Percentiles rank a stretch among this genome's conserved stretches.
Evolutionary conservation across 1,284 basidiomycete species (phyloP).

Genomic region (Moesziomyces parantarcticus): DNA sequence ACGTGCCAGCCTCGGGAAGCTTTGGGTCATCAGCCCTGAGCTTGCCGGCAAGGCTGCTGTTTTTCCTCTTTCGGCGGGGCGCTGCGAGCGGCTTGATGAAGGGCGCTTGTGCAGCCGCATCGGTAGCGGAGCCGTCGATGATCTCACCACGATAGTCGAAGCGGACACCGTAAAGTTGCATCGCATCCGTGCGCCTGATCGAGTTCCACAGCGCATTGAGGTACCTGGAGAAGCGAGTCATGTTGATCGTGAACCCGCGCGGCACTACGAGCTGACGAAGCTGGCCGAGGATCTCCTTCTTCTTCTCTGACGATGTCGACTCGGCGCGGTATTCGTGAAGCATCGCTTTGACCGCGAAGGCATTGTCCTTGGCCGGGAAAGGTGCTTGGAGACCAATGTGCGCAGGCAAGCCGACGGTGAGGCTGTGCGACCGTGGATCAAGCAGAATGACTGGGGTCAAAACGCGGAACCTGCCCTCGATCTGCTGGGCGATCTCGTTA

Average conservation of each 20-base stretch:
- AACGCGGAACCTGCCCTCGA: background rate
- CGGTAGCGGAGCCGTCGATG: background rate
- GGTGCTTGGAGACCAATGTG: conserved; percentile 20
- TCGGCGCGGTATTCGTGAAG: conserved; percentile 8
- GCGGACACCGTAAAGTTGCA: background rate
- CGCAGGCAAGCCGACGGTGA: conserved; percentile 22
- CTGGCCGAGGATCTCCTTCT: background rate
- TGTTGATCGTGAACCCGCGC: conserved; percentile 10
- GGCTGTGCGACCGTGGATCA: conserved; percentile 6
- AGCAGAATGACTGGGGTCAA: conserved; percentile 11
- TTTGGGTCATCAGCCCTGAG: conserved; percentile 11
- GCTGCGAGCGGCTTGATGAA: background rate
- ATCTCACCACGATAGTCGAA: background rate
- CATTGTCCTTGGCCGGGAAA: conserved; percentile 7
- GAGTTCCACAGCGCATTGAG: conserved; percentile 5
- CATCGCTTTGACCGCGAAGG: background rate
- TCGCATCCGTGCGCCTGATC: background rate
- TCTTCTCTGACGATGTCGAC: conserved; percentile 5
- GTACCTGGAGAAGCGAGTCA: background rate
- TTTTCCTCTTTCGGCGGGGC: background rate
- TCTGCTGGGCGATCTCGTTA: background rate
- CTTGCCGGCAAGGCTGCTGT: background rate
- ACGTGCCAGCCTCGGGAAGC: conserved; percentile 19
- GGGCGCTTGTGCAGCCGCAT: background rate
- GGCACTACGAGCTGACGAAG: conserved; percentile 13